These are phyloP conservation scores for Botryotinia globosa DNA, from an alignment of 2,329 filamentous ascomycete species.

Conservation along the genomic window DNA sequence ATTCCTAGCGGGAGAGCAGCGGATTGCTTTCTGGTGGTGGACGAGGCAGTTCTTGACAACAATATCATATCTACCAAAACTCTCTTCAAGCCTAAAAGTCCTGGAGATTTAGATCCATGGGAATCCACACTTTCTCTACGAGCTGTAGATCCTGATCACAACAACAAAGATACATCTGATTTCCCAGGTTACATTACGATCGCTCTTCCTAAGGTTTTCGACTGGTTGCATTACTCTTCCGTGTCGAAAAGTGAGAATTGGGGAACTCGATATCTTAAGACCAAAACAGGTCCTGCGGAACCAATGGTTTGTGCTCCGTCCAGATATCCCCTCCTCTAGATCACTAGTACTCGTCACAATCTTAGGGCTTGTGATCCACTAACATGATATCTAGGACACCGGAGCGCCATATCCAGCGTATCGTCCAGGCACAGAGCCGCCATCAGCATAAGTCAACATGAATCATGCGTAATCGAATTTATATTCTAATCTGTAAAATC, in stretches of 20 bases:
- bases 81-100: background rate
- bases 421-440: background rate
- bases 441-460: background rate
- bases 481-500: background rate
- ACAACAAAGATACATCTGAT: no score
- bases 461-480: background rate
- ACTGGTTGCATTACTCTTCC: constrained; percentile 18
- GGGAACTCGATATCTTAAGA: constrained; percentile 15
- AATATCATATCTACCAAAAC: background rate
- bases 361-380: no score
- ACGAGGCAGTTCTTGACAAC: background rate
- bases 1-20: background rate
- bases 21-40: background rate
- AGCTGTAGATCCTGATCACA: constrained; percentile 3
- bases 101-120: constrained; percentile 1
- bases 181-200: constrained; percentile 1
- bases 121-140: background rate
- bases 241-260: constrained; percentile 17
- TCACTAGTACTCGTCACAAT: no score
- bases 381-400: background rate
- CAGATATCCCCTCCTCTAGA: no score
- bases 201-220: constrained; percentile 20
- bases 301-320: background rate
- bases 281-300: background rate
- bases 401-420: background rate